phyloP scores from a whole-genome alignment of 768 basidiomycete species.

The Tulasnella sp. region DNA sequence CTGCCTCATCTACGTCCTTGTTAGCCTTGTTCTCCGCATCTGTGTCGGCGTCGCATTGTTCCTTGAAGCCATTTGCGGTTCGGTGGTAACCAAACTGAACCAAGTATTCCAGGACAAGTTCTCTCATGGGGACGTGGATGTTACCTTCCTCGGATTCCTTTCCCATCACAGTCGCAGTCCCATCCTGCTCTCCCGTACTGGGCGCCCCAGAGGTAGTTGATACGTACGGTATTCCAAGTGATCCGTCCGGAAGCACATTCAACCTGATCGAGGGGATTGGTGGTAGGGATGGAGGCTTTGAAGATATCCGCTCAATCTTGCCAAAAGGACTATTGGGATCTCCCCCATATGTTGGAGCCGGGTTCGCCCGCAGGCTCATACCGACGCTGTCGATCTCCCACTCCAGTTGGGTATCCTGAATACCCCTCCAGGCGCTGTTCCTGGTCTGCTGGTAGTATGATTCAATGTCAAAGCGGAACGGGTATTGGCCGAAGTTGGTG shows the following conservation, averaged over 20 bases:
- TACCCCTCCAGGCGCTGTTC: conserved; percentile 55
- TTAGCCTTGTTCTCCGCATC: background rate
- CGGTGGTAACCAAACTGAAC: conserved; percentile 74
- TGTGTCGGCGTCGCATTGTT: conserved; percentile 28
- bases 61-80: conserved; percentile 56
- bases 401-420: conserved; percentile 26
- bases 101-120: conserved; percentile 69
- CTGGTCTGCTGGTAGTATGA: conserved; percentile 66
- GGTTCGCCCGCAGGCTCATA: background rate
- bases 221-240: background rate
- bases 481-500: conserved; percentile 78
- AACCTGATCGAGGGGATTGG: background rate
- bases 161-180: conserved; percentile 14
- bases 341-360: too few relatives aligned
- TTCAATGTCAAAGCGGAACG: conserved; percentile 87
- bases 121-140: conserved; percentile 49
- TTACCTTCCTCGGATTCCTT: conserved; percentile 32
- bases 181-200: conserved; percentile 20
- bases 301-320: too few relatives aligned
- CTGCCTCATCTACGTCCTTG: conserved; percentile 15
- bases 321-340: too few relatives aligned
- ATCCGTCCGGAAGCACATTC: background rate
- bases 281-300: too few relatives aligned
- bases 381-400: conserved; percentile 8
- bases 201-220: conserved; percentile 12